Base-by-base conservation (phyloP, 1,284 basidiomycete species). In the Ceratobasidium sp. region DNA sequence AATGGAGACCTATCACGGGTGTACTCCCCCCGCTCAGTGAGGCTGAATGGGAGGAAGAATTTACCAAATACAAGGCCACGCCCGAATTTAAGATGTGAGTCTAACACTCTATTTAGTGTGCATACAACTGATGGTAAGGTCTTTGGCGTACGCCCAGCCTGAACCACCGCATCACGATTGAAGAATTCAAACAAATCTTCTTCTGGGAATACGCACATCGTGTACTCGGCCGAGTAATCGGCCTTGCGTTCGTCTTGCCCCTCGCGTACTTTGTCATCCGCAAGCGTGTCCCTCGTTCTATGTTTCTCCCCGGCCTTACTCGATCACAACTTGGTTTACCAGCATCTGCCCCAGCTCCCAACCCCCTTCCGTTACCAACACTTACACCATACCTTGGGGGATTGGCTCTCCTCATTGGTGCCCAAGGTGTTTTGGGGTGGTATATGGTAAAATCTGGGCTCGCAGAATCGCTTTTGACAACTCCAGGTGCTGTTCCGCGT, bases 141-240 rank as follows among this genome's bases (percentile, higher is more conserved):
- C 6, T 47, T 42, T n/a, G 23, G 58, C 36, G 21, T 49, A n/a
- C 6, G 49, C 68, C 69, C 74, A 96, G 94, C 73, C 80, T 96
- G 72, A 99, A 99, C 79, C 87, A 90, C 71, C 86, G 88, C 39
- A 95, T 98, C 72, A 85, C 87, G 9, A 79, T 98, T 62, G 82
- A 88, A 23, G 91, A 98, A 75, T 99, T 99, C 82, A 99, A 99
- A 79, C 84, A 84, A 71, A 99, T 99, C 73, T 99, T 95, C 80
- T 91, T 90, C 81, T 97, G 96, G 97, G 97, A 99, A 84, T 99
- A 95, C 94, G 86, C 87, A 1, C 97, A 99, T 78, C 91, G 97
- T 47, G 82, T 98, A 60, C 87, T 98, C 56, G 97, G 97, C 16
- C 90, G 97, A 67, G 78, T 95, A 70, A 90, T 98, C 71, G 97